These are phyloP conservation scores for Rhodomyrtus tomentosa DNA, from an alignment of 345 rosid genomes.

Conservation along the genomic window DNA sequence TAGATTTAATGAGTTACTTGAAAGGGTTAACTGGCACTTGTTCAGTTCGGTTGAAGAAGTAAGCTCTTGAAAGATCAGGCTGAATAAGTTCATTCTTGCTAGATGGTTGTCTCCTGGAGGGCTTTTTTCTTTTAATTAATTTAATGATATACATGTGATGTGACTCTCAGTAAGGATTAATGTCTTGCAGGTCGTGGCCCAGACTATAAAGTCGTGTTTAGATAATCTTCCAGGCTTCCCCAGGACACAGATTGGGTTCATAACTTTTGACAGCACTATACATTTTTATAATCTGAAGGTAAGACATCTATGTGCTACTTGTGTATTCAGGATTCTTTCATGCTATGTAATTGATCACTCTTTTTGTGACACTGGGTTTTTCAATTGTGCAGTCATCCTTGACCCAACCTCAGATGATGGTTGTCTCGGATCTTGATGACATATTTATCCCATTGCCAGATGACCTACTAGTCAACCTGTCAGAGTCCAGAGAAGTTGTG, in stretches of 20 bases:
- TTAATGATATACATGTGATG: neutral
- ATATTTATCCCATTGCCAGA: conserved; percentile 87
- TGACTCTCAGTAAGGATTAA: neutral
- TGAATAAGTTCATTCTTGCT: neutral
- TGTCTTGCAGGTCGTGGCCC: conserved; percentile 67
- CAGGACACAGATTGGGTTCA: conserved; percentile 97
- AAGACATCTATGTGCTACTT: conserved; percentile 9
- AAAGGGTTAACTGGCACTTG: neutral
- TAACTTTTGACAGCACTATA: conserved; percentile 93
- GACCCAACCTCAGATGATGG: conserved; percentile 99
- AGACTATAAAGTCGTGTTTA: conserved; percentile 88
- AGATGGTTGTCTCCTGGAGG: neutral
- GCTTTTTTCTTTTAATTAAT: neutral
- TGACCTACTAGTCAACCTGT: conserved; percentile 97
- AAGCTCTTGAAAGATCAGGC: neutral
- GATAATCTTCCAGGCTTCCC: conserved; percentile 95
- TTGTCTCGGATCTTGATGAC: conserved; percentile 94
- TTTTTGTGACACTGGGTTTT: conserved; percentile 5
- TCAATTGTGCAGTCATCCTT: conserved; percentile 66
- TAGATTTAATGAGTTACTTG: neutral
- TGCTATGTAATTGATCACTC: neutral
- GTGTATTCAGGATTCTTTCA: neutral
- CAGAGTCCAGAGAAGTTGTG: conserved; percentile 90
- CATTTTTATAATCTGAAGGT: conserved; percentile 99
- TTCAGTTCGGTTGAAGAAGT: neutral